Evolutionary conservation across 1,284 basidiomycete genomes (phyloP), one percentile per base, ranked within the genome.

Genomic region (Erythrobasidium hasegawianum): DNA sequence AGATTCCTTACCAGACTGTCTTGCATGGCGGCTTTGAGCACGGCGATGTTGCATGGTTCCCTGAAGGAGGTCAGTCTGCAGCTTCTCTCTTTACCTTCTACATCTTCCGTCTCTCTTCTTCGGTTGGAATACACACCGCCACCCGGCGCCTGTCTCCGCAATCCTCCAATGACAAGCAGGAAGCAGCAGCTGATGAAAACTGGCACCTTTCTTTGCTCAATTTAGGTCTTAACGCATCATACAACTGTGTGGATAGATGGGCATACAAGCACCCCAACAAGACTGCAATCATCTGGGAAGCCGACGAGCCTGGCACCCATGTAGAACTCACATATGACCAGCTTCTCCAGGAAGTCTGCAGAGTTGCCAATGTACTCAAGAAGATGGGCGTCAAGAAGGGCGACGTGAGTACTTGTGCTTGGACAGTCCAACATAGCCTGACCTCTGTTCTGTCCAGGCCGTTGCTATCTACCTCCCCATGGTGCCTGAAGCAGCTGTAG

Each of bases 161-260:
- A 16, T 20, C 39, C 8, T 29, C 67, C n/a, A 18, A 40, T 40
- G n/a, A 33, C n/a, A 11, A 13, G 11, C 53, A n/a, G n/a, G n/a
- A n/a, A n/a, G n/a, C n/a, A 33, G 33, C 26, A n/a, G 22, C 52
- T 39, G 24, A 47, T 24, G n/a, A 33, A 4, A 5, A 5, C 14
- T 18, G 22, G 22, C 43, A 47, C 27, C 60, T 26, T 33, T 43
- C 16, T 53, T 40, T 67, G 33, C 20, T 49, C 26, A 38, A 43
- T 38, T n/a, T 57, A 68, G 73, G 74, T 61, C 73, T 80, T 70
- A 80, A 80, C 67, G 95, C 89, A 1, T 86, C 90, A 9, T 98
- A 98, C 84, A 98, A 98, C 81, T 96, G 92, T 76, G 89, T 98
- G 67, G 96, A 98, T 79, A 86, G 96, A 70, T 92, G 89, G 88